phyloP scores from a whole-genome alignment of 2,329 filamentous ascomycete genomes.

The Stagonosporopsis cucurbitacearum region DNA sequence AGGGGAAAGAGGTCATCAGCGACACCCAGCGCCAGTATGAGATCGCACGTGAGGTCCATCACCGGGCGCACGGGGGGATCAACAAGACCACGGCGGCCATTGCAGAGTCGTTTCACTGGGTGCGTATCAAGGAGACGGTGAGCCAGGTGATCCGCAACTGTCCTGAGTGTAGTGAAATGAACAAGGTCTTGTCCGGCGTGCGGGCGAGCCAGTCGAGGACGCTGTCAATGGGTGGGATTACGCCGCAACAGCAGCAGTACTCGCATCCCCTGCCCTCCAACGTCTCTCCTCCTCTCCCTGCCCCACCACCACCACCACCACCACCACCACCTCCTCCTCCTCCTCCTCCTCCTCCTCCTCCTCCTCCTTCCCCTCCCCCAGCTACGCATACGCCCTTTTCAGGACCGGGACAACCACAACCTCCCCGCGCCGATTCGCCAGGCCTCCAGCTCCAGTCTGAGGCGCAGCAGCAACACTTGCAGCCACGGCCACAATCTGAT shows the following conservation, averaged over 20 bases:
- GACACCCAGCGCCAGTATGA: constrained; percentile 90
- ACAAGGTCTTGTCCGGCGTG: constrained; percentile 41
- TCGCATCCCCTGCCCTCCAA: not conserved
- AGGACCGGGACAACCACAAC: not conserved
- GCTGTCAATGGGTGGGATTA: constrained; percentile 12
- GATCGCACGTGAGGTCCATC: constrained; percentile 80
- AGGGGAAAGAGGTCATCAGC: constrained; percentile 95
- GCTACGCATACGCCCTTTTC: constrained; percentile 7
- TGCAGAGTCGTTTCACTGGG: constrained; percentile 95
- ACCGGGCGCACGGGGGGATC: constrained; percentile 83
- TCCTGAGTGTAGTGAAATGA: constrained; percentile 79
- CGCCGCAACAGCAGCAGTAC: constrained; percentile 11
- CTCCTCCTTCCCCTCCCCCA: no score
- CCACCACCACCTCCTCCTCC: no score
- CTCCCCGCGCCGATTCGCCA: constrained; percentile 30
- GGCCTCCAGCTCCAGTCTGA: constrained; percentile 39
- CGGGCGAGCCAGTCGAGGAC: constrained; percentile 31
- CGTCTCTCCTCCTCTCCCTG: constrained; percentile 1
- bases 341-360: no score
- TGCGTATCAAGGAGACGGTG: constrained; percentile 96
- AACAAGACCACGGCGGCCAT: constrained; percentile 98
- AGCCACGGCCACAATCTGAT: constrained; percentile 38
- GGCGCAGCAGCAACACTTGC: constrained; percentile 33
- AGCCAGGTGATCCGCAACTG: constrained; percentile 94
- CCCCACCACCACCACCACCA: no score